Evolutionary conservation across 805 yeast genomes (phyloP).

Genomic region (Candida gorgasii): DNA sequence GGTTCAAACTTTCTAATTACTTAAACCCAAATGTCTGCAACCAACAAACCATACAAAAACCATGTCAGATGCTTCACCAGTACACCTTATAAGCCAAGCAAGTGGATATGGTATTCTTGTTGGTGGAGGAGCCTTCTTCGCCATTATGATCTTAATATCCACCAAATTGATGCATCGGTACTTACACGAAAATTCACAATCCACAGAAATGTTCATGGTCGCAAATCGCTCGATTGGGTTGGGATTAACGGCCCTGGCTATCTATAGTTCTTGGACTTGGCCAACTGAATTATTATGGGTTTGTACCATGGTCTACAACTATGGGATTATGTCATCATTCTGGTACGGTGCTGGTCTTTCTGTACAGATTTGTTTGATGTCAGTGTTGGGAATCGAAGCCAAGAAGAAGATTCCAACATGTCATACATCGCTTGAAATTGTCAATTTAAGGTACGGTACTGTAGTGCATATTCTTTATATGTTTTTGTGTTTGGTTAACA

Average conservation of each 20-base stretch:
- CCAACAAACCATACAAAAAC: background rate
- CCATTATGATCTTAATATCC: conserved; percentile 28
- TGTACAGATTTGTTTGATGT: conserved; percentile 26
- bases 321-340: conserved; percentile 25
- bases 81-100: conserved; percentile 23
- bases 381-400: conserved; percentile 27
- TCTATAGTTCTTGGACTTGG: conserved; percentile 31
- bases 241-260: conserved; percentile 24
- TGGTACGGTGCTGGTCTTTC: conserved; percentile 30
- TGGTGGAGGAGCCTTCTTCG: conserved; percentile 33
- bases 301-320: conserved; percentile 25
- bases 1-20: background rate
- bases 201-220: conserved; percentile 30
- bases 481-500: conserved; percentile 25
- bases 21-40: background rate
- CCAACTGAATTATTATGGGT: conserved; percentile 29
- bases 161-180: conserved; percentile 25
- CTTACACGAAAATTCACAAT: conserved; percentile 25
- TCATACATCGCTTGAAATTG: conserved; percentile 32
- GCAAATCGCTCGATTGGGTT: conserved; percentile 27
- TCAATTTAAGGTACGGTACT: conserved; percentile 28
- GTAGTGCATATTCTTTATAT: conserved; percentile 24
- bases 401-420: conserved; percentile 29
- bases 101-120: conserved; percentile 31
- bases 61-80: conserved; percentile 12